These are phyloP conservation scores for Pezicula rhizophila DNA, from an alignment of 2,329 filamentous ascomycete genomes.

Conservation along the genomic window DNA sequence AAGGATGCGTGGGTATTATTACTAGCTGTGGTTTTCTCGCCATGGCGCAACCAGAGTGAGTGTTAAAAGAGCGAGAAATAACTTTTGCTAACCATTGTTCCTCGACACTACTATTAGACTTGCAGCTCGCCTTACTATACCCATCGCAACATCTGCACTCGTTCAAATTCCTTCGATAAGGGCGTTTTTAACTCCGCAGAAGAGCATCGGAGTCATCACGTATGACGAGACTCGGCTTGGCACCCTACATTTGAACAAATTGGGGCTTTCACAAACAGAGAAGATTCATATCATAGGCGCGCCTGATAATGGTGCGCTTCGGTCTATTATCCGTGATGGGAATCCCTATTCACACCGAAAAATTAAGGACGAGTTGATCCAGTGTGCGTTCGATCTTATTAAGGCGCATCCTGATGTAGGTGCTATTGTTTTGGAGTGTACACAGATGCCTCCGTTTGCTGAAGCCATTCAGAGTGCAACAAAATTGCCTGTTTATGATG, in stretches of 20 bases:
- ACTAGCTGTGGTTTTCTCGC: conserved; percentile 36
- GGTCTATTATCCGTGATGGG: conserved; percentile 13
- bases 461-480: conserved; percentile 26
- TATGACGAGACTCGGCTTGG: conserved; percentile 24
- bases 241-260: conserved; percentile 13
- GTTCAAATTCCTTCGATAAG: conserved; percentile 29
- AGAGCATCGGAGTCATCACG: conserved; percentile 28
- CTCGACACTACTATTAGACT: conserved; percentile 14
- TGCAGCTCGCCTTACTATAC: conserved; percentile 28
- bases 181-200: conserved; percentile 18
- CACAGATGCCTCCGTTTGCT: conserved; percentile 31
- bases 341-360: conserved; percentile 13
- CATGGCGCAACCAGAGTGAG: conserved; percentile 28
- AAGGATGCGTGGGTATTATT: conserved; percentile 31
- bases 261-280: conserved; percentile 16
- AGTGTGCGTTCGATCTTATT: conserved; percentile 10
- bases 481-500: conserved; percentile 29
- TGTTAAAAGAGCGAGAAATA: neutral
- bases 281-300: conserved; percentile 19
- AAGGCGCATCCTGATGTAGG: conserved; percentile 14
- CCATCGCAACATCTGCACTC: conserved; percentile 31
- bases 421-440: conserved; percentile 30
- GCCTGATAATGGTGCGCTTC: conserved; percentile 16
- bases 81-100: neutral
- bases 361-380: conserved; percentile 5